Percentiles rank a stretch among this genome's conserved stretches.
These are phyloP conservation scores for Lachnellula suecica DNA, from an alignment of 2,329 filamentous ascomycete genomes.

Conservation along the genomic window DNA sequence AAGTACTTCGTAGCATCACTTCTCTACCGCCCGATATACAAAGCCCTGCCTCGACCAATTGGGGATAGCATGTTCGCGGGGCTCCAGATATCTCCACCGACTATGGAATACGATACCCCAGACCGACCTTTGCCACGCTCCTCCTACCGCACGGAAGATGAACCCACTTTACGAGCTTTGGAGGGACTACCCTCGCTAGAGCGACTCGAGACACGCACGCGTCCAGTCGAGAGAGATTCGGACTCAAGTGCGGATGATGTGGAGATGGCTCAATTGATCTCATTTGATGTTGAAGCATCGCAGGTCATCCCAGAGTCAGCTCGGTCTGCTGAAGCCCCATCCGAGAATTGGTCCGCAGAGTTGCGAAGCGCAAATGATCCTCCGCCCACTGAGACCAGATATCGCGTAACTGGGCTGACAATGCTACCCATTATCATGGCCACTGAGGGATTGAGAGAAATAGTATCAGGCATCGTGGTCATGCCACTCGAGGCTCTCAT, in stretches of 20 bases:
- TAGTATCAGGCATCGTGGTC: slow-evolving; percentile 26
- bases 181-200: slow-evolving; percentile 28
- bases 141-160: slow-evolving; percentile 19
- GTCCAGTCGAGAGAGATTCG: slow-evolving; percentile 14
- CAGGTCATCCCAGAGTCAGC: too few relatives aligned
- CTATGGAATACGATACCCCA: slow-evolving; percentile 24
- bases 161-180: slow-evolving; percentile 29
- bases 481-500: slow-evolving; percentile 33
- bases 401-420: slow-evolving; percentile 33
- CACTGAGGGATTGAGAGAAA: slow-evolving; percentile 30
- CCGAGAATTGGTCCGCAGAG: slow-evolving; percentile 34
- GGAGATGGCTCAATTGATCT: slow-evolving; percentile 32
- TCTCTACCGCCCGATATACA: slow-evolving; percentile 31
- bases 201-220: slow-evolving; percentile 11
- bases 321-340: not conserved
- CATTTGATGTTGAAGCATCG: slow-evolving; percentile 35
- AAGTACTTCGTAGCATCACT: slow-evolving; percentile 22
- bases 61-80: slow-evolving; percentile 30
- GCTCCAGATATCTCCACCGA: slow-evolving; percentile 13
- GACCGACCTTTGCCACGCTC: slow-evolving; percentile 12
- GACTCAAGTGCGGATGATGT: slow-evolving; percentile 31
- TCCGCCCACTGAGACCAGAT: slow-evolving; percentile 21
- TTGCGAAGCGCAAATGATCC: slow-evolving; percentile 33
- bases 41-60: slow-evolving; percentile 27
- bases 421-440: slow-evolving; percentile 33